Conservation (phyloP, 2,329 filamentous ascomycete genomes). For the Hypomyces rosellus region DNA sequence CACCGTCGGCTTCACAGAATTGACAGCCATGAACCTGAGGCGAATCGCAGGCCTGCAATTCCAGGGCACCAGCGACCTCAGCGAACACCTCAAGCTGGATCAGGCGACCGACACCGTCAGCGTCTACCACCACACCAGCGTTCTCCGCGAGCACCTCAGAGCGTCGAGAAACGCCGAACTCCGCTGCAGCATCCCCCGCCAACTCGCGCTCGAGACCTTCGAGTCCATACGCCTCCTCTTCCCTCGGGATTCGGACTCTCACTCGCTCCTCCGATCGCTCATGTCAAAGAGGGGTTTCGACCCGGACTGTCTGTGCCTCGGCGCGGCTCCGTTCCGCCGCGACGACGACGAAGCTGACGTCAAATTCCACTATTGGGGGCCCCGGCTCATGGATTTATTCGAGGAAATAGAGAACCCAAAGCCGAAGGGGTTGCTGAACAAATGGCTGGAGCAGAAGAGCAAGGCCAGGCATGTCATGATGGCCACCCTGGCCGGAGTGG, state of each 20-base stretch:
- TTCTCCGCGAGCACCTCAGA: too few species aligned
- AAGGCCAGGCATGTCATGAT: constrained; percentile 1
- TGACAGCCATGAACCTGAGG: too few species aligned
- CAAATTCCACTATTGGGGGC: not conserved
- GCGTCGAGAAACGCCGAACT: too few species aligned
- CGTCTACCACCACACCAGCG: too few species aligned
- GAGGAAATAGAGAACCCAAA: constrained; percentile 2
- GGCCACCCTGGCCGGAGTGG: constrained; percentile 1
- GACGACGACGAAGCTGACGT: too few species aligned
- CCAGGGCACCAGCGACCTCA: too few species aligned
- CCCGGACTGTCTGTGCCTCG: too few species aligned
- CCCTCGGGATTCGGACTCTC: not conserved
- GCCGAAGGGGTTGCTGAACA: not conserved
- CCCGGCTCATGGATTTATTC: not conserved
- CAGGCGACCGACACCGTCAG: too few species aligned
- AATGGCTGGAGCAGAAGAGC: not conserved
- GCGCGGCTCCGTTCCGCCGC: too few species aligned
- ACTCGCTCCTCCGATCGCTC: not conserved
- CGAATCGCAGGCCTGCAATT: too few species aligned
- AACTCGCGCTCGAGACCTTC: constrained; percentile 1
- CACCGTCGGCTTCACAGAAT: too few species aligned
- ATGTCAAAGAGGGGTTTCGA: not conserved
- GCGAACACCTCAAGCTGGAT: too few species aligned
- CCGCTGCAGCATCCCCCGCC: not conserved
- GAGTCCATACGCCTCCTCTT: constrained; percentile 5